These are phyloP conservation scores for Drechslerella coelobrocha DNA, from an alignment of 2,329 filamentous ascomycete species.

Conservation along the genomic window DNA sequence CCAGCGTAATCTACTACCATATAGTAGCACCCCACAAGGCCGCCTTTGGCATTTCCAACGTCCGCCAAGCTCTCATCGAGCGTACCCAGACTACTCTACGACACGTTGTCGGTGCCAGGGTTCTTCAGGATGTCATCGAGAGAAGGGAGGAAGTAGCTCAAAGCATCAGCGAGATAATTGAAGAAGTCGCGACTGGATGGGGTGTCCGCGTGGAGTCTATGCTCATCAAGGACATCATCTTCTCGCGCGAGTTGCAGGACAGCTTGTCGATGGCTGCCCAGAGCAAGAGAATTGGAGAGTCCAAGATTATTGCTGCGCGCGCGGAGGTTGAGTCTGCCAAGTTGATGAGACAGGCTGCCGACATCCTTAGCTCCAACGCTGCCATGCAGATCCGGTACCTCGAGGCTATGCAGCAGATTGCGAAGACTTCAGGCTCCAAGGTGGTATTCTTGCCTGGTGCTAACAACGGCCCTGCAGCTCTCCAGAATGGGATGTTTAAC, in stretches of 20 bases:
- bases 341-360: slow-evolving; percentile 89
- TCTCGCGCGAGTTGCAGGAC: slow-evolving; percentile 93
- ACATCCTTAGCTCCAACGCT: slow-evolving; percentile 87
- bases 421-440: slow-evolving; percentile 87
- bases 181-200: slow-evolving; percentile 92
- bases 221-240: slow-evolving; percentile 99
- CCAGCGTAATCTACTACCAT: slow-evolving; percentile 99
- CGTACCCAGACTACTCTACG: slow-evolving; percentile 97
- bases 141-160: slow-evolving; percentile 95
- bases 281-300: slow-evolving; percentile 97
- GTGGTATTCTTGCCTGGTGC: slow-evolving; percentile 79
- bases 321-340: slow-evolving; percentile 97
- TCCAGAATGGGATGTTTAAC: slow-evolving; percentile 15
- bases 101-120: slow-evolving; percentile 92
- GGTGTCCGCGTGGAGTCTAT: slow-evolving; percentile 96
- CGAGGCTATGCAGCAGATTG: slow-evolving; percentile 98
- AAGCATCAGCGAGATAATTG: slow-evolving; percentile 95
- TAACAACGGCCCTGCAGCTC: slow-evolving; percentile 58
- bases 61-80: slow-evolving; percentile 94
- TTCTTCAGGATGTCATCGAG: slow-evolving; percentile 97
- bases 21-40: slow-evolving; percentile 94
- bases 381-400: slow-evolving; percentile 99
- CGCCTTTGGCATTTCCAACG: slow-evolving; percentile 93
- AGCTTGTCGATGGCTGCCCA: slow-evolving; percentile 97
- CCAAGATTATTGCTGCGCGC: slow-evolving; percentile 96